Percentiles rank a stretch among this genome's conserved stretches.
These are phyloP conservation scores for Brassica balearica DNA, from an alignment of 441 rosid species.

Conservation along the genomic window DNA sequence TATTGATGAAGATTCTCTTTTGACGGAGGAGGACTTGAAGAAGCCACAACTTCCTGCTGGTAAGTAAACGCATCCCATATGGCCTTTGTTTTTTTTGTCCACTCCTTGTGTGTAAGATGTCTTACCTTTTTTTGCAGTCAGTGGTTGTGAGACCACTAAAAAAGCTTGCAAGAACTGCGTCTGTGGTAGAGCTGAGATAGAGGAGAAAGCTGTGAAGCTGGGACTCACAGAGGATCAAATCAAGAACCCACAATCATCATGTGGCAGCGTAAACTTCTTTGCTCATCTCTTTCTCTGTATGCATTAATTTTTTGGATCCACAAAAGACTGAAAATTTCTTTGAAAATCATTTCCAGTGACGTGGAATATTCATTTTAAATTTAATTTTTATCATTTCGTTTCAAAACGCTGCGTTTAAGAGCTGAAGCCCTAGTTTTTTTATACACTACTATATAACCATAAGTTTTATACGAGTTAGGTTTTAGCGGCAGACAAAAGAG, in stretches of 20 bases:
- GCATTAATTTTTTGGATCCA: slow-evolving; percentile 6
- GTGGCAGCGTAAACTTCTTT: slow-evolving; percentile 77
- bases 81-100: slow-evolving; percentile 1
- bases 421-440: slow-evolving; percentile 18
- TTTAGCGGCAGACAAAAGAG: slow-evolving; percentile 31
- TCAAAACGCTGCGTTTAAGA: neutral
- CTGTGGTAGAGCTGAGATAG: slow-evolving; percentile 94
- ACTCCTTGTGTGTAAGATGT: slow-evolving; percentile 8
- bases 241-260: slow-evolving; percentile 86
- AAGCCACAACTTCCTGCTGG: slow-evolving; percentile 78
- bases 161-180: slow-evolving; percentile 98
- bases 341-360: neutral
- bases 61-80: slow-evolving; percentile 40
- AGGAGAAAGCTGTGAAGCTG: slow-evolving; percentile 80
- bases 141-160: slow-evolving; percentile 85
- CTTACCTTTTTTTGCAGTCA: slow-evolving; percentile 48
- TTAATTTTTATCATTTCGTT: neutral
- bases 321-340: slow-evolving; percentile 5
- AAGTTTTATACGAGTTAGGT: slow-evolving; percentile 9
- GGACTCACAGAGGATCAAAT: slow-evolving; percentile 78
- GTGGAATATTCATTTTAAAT: neutral
- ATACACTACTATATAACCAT: neutral
- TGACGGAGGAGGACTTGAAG: slow-evolving; percentile 89
- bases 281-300: slow-evolving; percentile 1
- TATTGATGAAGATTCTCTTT: slow-evolving; percentile 93